These are phyloP conservation scores for Trichosporon inkin DNA, from an alignment of 1,284 basidiomycete species.

Conservation along the genomic window DNA sequence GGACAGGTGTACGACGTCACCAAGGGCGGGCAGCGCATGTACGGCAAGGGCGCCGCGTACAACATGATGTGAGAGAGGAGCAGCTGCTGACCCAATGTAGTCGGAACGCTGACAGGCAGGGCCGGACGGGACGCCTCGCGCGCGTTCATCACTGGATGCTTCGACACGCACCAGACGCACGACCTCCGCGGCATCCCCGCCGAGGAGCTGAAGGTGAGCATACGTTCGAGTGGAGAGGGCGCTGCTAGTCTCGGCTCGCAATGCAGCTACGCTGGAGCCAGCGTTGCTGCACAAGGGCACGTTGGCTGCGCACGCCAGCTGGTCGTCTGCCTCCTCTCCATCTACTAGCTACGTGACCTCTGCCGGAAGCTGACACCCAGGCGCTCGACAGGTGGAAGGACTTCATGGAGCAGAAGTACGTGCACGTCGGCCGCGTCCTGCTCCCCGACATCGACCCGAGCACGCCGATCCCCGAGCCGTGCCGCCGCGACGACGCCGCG, in stretches of 20 bases:
- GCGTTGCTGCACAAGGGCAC: too few relatives aligned
- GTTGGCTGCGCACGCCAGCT: too few relatives aligned
- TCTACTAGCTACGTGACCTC: too few relatives aligned
- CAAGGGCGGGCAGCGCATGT: slow-evolving; percentile 47
- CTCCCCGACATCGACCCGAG: slow-evolving; percentile 65
- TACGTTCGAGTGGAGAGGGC: background rate
- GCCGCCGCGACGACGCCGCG: slow-evolving; percentile 37
- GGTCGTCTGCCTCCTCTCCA: background rate
- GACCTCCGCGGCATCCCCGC: slow-evolving; percentile 76
- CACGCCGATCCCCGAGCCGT: slow-evolving; percentile 73
- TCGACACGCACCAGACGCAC: slow-evolving; percentile 78
- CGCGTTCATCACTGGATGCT: slow-evolving; percentile 89
- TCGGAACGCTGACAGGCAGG: slow-evolving; percentile 43
- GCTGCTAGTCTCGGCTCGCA: too few relatives aligned
- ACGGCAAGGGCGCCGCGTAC: slow-evolving; percentile 51
- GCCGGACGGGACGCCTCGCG: slow-evolving; percentile 81
- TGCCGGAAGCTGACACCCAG: slow-evolving; percentile 54
- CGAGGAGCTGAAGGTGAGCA: slow-evolving; percentile 63
- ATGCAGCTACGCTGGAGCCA: too few relatives aligned
- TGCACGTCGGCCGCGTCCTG: slow-evolving; percentile 61
- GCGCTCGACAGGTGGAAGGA: slow-evolving; percentile 78
- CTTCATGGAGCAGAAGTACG: slow-evolving; percentile 76
- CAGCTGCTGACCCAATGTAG: background rate
- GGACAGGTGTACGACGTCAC: slow-evolving; percentile 59
- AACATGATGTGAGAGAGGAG: slow-evolving; percentile 44